phyloP scores from a whole-genome alignment of 352 stramenopile species.

The Globisporangium uncinulatum region DNA sequence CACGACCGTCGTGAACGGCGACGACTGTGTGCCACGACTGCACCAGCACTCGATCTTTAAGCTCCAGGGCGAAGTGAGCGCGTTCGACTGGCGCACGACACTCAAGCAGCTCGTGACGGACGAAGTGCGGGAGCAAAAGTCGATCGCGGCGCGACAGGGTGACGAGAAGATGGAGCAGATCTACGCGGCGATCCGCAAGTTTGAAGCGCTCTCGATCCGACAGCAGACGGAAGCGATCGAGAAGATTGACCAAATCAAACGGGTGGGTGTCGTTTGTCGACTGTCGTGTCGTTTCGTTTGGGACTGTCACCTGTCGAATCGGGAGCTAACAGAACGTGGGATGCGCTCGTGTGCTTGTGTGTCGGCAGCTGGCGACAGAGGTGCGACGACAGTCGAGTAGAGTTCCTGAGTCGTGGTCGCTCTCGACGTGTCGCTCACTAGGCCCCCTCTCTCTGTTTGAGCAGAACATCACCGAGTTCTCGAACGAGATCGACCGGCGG shows the following conservation, averaged over 20 bases:
- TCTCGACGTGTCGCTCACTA: not conserved
- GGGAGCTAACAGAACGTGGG: not conserved
- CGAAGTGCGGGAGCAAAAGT: constrained; percentile 54
- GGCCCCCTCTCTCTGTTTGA: not conserved
- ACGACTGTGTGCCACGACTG: constrained; percentile 77
- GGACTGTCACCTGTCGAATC: not conserved
- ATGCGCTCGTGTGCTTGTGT: not conserved
- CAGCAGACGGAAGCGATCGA: constrained; percentile 40
- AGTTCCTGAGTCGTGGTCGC: not conserved
- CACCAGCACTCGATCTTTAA: constrained; percentile 68
- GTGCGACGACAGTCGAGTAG: constrained; percentile 1
- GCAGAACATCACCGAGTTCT: constrained; percentile 47
- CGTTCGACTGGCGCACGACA: constrained; percentile 59
- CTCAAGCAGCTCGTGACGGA: constrained; percentile 54
- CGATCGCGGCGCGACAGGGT: constrained; percentile 33
- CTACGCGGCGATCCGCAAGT: constrained; percentile 28
- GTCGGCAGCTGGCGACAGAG: constrained; percentile 27
- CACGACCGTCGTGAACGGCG: constrained; percentile 68
- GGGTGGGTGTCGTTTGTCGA: constrained; percentile 17
- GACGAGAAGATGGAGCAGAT: constrained; percentile 44
- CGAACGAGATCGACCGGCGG: constrained; percentile 39
- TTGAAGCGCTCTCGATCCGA: constrained; percentile 36
- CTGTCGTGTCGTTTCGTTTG: too few species aligned
- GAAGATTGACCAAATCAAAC: constrained; percentile 48
- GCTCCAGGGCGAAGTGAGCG: constrained; percentile 56